Base-by-base conservation (phyloP, 192 early-diverging fungal species). In the Podila clonocystis region DNA sequence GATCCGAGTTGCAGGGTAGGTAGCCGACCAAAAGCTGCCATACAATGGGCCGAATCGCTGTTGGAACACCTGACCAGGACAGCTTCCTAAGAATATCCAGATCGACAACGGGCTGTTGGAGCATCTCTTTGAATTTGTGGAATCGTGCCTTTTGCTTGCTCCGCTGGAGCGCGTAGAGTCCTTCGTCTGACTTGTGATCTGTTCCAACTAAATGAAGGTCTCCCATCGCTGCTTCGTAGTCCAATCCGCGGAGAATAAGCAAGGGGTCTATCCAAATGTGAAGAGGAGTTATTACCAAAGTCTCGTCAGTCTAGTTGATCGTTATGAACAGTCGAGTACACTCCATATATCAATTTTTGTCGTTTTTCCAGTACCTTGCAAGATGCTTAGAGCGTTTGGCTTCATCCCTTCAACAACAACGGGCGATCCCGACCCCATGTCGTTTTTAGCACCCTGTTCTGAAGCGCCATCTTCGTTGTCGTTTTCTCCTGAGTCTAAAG, bases 21-120 rank as follows among this genome's bases (percentile, higher is more conserved):
- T 98, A 98, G 0, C 96, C 93, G 86, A 98, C 92, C 57, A 99
- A 86, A 19, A 99, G 75, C 61, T 97, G 96, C 98, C 98, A 99
- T 5, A 95, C 91, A 50, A 93, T 94, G 19, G 94, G 85, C 1
- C 98, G 91, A 63, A 94, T 90, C 65, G 94, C 89, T 29, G 89
- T 86, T 0, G 98, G 97, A 31, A 99, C 94, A 1, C 98, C 98
- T 36, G 92, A 90, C 98, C 98, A 99, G 85, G 93, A 93, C 28
- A 97, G 85, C 74, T 92, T 91, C 30, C 94, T 89, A 28, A 99
- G 85, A 50, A 89, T 90, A 38, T 85, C 89, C n/a, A 94, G 67
- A 84, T 95, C 93, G 3, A 94, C 85, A 67, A 94, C 93, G 9
- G 91, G 70, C 33, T 67, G 73, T 5, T 83, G 73, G 2, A 90